Percentiles rank a stretch among this genome's conserved stretches.
Evolutionary conservation across 805 yeast genomes (phyloP).

Genomic region (Metschnikowia noctiluminum): DNA sequence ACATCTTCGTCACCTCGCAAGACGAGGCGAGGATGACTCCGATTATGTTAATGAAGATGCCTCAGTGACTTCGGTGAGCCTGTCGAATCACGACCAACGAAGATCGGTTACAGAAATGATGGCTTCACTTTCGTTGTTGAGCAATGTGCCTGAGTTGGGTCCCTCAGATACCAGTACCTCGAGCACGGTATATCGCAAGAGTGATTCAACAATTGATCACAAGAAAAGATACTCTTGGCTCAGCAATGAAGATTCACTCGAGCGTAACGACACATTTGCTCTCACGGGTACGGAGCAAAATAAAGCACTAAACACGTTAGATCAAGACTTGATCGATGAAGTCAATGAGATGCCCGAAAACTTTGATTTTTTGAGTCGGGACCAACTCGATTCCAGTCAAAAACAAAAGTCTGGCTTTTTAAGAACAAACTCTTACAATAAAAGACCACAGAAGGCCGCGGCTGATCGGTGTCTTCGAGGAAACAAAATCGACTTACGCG

Average conservation of each 20-base stretch:
- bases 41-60: neutral
- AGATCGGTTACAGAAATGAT: constrained; percentile 29
- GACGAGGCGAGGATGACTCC: too few species aligned
- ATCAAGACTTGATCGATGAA: constrained; percentile 35
- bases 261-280: constrained; percentile 7
- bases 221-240: constrained; percentile 28
- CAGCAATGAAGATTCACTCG: constrained; percentile 24
- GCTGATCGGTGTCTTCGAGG: constrained; percentile 22
- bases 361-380: constrained; percentile 35
- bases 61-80: neutral
- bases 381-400: neutral
- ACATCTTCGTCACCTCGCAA: too few species aligned
- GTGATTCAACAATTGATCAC: neutral
- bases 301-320: constrained; percentile 10
- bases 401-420: constrained; percentile 16
- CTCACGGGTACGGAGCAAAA: neutral
- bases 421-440: constrained; percentile 39
- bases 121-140: constrained; percentile 24
- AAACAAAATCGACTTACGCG: constrained; percentile 35
- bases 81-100: constrained; percentile 5
- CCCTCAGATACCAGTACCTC: neutral
- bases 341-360: constrained; percentile 36
- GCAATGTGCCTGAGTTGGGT: constrained; percentile 5
- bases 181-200: neutral
- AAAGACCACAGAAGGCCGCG: constrained; percentile 31